Evolutionary conservation across 1,139 yeast species (phyloP), one percentile per base, ranked within the genome.

Genomic region (Pichia sorboxylosa): DNA sequence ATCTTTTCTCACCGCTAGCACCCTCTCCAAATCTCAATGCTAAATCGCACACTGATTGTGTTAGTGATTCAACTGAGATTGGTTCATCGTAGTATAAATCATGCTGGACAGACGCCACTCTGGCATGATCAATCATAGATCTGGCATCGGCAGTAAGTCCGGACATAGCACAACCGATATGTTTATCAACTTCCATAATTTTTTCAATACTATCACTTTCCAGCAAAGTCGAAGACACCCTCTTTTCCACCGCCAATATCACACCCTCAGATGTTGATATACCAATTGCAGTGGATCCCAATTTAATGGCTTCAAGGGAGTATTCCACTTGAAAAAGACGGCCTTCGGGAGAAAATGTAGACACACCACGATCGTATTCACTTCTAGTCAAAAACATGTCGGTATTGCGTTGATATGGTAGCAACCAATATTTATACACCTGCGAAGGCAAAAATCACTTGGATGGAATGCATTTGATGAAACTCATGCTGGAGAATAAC

Each of bases 101-200:
- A 58, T 92, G 98, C 46, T 87, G 84, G 44, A 82, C 73, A 31
- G 96, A 78, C 33, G 90, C 74, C 16, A 85, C 94, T 50, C 98
- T 70, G 17, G 99, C 98, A 52, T 92, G 99, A 53, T 92, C 98
- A 53, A 92, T 84, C 94, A 92, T 85, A 21, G 95, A 82, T 51
- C 98, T 70, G 14, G 98, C 99, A 62, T 92, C 99, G 4, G 99
- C 98, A 2, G 98, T 90, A 46, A 92, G 68, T 7, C 99, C 99
- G 44, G 93, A 78, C 96, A 92, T 90, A 50, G 99, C 98, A 63
- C 96, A 85, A 28, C 99, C 98, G 39, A 92, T 77, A 56, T 92
- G 98, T 35, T 65, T 65, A 53, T 92, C 99, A 38, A 92, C 79
- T 56, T 92, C 98, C 44, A 90, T 84, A 46, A 90, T 87, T 61